phyloP scores from a whole-genome alignment of 1,139 yeast genomes.

The Candida sojae region DNA sequence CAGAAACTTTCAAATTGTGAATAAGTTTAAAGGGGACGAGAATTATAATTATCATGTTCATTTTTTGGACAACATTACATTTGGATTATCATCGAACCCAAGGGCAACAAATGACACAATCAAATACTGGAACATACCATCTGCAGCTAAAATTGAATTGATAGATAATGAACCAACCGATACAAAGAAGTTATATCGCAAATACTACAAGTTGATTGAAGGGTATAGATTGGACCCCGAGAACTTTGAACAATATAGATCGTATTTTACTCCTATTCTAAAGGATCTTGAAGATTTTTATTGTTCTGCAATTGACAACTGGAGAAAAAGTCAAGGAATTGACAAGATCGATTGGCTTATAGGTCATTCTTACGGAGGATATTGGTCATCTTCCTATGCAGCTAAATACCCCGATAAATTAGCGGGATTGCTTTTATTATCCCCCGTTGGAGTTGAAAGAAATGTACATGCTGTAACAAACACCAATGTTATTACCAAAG shows the following conservation, averaged over 20 bases:
- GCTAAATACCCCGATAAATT: conserved; percentile 54
- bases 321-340: conserved; percentile 35
- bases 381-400: conserved; percentile 48
- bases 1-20: conserved; percentile 61
- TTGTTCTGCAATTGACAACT: conserved; percentile 36
- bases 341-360: conserved; percentile 40
- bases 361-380: conserved; percentile 51
- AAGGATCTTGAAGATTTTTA: conserved; percentile 40
- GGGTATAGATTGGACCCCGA: conserved; percentile 30
- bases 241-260: conserved; percentile 29
- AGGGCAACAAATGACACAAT: conserved; percentile 23
- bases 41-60: conserved; percentile 55
- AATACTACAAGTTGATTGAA: conserved; percentile 44
- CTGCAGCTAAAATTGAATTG: conserved; percentile 30
- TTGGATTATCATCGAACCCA: conserved; percentile 78
- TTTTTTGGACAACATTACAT: conserved; percentile 81
- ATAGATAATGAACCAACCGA: conserved; percentile 33
- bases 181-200: conserved; percentile 33
- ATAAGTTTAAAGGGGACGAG: conserved; percentile 33
- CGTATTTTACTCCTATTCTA: conserved; percentile 46
- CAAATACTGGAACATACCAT: conserved; percentile 23
- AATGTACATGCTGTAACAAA: conserved; percentile 63
- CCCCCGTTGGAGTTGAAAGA: conserved; percentile 91
- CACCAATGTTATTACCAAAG: conserved; percentile 17
- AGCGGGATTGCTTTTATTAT: conserved; percentile 67